Evolutionary conservation across 2,329 filamentous ascomycete genomes (phyloP), one percentile per base, ranked within the genome.

Genomic region (Pseudogymnoascus sp.): DNA sequence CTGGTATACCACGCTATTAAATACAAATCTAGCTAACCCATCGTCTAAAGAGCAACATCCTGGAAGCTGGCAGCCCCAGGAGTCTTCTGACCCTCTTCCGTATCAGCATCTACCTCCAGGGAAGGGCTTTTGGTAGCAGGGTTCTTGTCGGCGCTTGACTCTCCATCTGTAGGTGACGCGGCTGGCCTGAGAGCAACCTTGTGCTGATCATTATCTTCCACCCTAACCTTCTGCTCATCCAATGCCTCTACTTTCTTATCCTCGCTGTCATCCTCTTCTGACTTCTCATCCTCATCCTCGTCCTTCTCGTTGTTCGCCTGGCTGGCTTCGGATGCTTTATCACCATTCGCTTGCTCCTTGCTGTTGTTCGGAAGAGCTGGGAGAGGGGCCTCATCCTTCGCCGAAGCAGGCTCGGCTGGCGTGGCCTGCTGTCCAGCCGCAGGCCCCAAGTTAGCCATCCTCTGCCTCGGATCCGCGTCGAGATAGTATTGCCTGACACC

Each of bases 401-500:
- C 60, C 45, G 67, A 64, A 39, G 69, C 67, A 19, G 41, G 45
- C 14, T 65, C 64, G 7, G 65, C 16, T n/a, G 65, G 65, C 54
- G 66, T 39, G 43, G 66, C 43, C 19, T 62, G 62, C 14, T 65
- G 67, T 36, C 57, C 21, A 48, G 66, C 31, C 14, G 11, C 34
- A 31, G 31, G 36, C 14, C 39, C 39, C 7, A 69, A 64, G 37
- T 67, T 67, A n/a, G 73, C 66, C 62, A 73, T 71, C 48, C 73
- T 69, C 64, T 73, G 71, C 67, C 71, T 69, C 48, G 74, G 74
- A 73, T 90, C 88, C 2, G 93, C 95, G 73, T 97, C 93, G 34
- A 99, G 83, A 76, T 99, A 99, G 78, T 97, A 99, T 70, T 93
- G 93, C 70, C 95, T 88, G 31, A 98, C 95, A 61, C 93, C 92